Percentiles rank a stretch among this genome's conserved stretches.
phyloP scores from a whole-genome alignment of 192 early-diverging fungal genomes.

The Umbelopsis vinacea region DNA sequence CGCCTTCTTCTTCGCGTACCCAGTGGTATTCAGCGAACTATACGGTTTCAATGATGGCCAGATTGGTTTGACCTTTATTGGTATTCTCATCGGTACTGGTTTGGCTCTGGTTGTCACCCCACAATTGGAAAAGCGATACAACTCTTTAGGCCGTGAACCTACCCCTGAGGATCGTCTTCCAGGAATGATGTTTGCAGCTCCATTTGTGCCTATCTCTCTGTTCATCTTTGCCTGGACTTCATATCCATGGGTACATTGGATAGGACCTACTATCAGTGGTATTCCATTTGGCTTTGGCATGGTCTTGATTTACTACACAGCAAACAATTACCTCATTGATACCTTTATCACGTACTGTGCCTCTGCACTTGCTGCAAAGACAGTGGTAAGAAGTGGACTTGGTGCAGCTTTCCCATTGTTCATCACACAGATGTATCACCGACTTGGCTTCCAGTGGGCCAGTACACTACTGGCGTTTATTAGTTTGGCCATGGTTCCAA shows the following conservation, averaged over 20 bases:
- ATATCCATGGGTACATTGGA: conserved; percentile 37
- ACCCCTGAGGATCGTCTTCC: conserved; percentile 37
- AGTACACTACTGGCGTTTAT: conserved; percentile 36
- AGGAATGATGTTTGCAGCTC: conserved; percentile 33
- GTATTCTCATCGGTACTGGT: conserved; percentile 27
- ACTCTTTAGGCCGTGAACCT: not conserved
- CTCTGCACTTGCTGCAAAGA: conserved; percentile 35
- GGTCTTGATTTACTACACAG: conserved; percentile 33
- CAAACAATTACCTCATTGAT: conserved; percentile 40
- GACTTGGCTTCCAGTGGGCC: conserved; percentile 35
- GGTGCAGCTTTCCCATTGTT: conserved; percentile 40
- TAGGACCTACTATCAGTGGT: conserved; percentile 27
- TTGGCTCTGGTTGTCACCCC: conserved; percentile 34
- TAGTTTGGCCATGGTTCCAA: conserved; percentile 35
- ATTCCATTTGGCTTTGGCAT: conserved; percentile 37
- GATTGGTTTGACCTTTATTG: conserved; percentile 36
- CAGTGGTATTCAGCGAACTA: conserved; percentile 31
- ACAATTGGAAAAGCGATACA: conserved; percentile 26
- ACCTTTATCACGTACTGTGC: conserved; percentile 33
- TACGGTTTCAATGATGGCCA: conserved; percentile 38
- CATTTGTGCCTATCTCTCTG: conserved; percentile 36
- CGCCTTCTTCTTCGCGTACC: conserved; percentile 40
- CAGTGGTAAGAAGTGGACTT: conserved; percentile 26
- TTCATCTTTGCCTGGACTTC: conserved; percentile 41
- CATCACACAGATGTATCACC: conserved; percentile 34